A percentile compares a stretch with the other conserved stretches of the same genome.
Conservation (phyloP, 352 stramenopile species). For the Globisporangium splendens region DNA sequence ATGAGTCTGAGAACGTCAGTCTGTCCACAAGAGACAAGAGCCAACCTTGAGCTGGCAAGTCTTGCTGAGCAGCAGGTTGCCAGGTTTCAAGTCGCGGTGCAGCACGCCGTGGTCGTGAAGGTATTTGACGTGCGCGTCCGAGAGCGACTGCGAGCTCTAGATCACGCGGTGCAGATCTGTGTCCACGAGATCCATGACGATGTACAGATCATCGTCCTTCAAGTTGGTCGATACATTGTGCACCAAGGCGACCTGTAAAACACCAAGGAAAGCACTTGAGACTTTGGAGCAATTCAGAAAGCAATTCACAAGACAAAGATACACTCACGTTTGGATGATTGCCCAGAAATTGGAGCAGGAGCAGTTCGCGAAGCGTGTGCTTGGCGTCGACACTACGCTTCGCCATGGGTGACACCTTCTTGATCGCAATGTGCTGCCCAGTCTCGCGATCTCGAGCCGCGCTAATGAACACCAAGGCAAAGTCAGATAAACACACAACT, state of each 20-base stretch:
- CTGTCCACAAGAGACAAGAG: too few relatives aligned
- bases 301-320: background rate
- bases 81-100: slow-evolving; percentile 81
- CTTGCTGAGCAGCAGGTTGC: slow-evolving; percentile 77
- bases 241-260: slow-evolving; percentile 70
- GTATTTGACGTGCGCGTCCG: slow-evolving; percentile 68
- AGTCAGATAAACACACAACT: too few relatives aligned
- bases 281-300: background rate
- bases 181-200: slow-evolving; percentile 95
- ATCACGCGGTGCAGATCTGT: slow-evolving; percentile 91
- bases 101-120: slow-evolving; percentile 75
- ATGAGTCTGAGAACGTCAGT: background rate
- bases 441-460: slow-evolving; percentile 74
- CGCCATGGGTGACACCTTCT: slow-evolving; percentile 89
- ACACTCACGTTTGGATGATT: slow-evolving; percentile 72
- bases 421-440: slow-evolving; percentile 85
- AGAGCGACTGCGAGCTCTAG: slow-evolving; percentile 71
- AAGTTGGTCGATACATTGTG: slow-evolving; percentile 85
- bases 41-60: slow-evolving; percentile 65
- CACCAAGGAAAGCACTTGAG: too few relatives aligned
- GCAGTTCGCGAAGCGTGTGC: slow-evolving; percentile 85
- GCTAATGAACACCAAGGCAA: slow-evolving; percentile 21
- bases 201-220: slow-evolving; percentile 92
- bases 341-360: slow-evolving; percentile 85
- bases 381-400: slow-evolving; percentile 80